A percentile compares a stretch with the other conserved stretches of the same genome.
phyloP scores from a whole-genome alignment of 345 rosid genomes.

The Bruguiera parviflora region DNA sequence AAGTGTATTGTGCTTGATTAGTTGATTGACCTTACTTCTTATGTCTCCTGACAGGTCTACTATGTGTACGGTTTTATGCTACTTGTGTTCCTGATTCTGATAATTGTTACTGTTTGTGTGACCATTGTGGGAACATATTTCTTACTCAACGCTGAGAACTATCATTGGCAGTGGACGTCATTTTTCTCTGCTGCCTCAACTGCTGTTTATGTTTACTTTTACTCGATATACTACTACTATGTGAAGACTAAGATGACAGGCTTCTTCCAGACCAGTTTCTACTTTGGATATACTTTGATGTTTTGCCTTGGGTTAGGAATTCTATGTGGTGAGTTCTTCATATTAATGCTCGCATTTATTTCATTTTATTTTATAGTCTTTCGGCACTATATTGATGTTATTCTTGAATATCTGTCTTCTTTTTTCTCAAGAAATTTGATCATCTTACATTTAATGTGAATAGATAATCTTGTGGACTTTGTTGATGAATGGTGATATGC shows the following conservation, averaged over 20 bases:
- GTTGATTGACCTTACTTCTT: neutral
- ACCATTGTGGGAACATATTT: conserved; percentile 91
- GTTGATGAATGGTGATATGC: no score
- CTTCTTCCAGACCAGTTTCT: conserved; percentile 96
- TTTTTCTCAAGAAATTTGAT: no score
- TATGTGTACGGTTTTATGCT: conserved; percentile 92
- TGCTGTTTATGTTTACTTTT: conserved; percentile 81
- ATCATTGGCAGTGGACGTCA: conserved; percentile 99
- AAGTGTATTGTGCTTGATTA: neutral
- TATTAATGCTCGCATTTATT: neutral
- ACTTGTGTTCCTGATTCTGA: conserved; percentile 78
- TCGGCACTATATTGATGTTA: neutral
- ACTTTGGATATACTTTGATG: conserved; percentile 95
- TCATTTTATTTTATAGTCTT: neutral
- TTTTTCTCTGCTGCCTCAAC: conserved; percentile 95
- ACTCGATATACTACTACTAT: conserved; percentile 80
- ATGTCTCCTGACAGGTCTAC: conserved; percentile 58
- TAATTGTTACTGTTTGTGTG: conserved; percentile 84
- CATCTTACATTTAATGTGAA: no score
- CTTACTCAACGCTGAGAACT: conserved; percentile 91
- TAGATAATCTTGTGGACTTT: no score
- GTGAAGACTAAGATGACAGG: conserved; percentile 96
- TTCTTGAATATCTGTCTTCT: neutral
- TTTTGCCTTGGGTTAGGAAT: conserved; percentile 92
- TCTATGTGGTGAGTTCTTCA: conserved; percentile 68